Evolutionary conservation across 176 grass and related monocot genomes (phyloP), one percentile per base, ranked within the genome.

Genomic region (Leersia perrieri): DNA sequence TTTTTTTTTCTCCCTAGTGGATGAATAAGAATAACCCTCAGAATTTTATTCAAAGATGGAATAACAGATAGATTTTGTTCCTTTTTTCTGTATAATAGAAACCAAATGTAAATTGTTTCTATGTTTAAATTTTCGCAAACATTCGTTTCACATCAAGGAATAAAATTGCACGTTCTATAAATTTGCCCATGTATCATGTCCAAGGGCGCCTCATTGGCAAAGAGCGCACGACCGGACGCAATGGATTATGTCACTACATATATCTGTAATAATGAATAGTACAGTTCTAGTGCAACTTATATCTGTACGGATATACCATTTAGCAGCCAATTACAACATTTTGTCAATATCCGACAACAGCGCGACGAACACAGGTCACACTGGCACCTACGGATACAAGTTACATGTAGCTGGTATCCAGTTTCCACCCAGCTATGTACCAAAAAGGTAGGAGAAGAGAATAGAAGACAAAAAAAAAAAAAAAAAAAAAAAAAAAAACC

Each of bases 341-440:
- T 77, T 66, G 49, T 72, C 42, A 25, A 32, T 60, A 64, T 18
- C 69, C 14, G 3, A 77, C 71, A 76, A 76, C 65, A 71, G 55
- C 4, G 28, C 18, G 68, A 5, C 5, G 13, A 60, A 14, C 28
- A 77, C 67, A 35, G 13, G 45, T 12, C 28, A 77, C 67, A 35
- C 33, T 33, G n/a, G 29, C 72, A 45, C 33, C 78, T 39, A 31
- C 25, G 11, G 53, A 61, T 73, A 73, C 78, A 73, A 77, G 57
- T 47, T 82, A 82, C 79, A 77, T 11, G 31, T 44, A 82, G 73
- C 72, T 68, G 45, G 66, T 61, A 77, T 27, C 73, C 61, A 2
- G 31, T 57, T 69, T 76, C 76, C 53, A 34, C 73, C 23, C 67
- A 78, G 78, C 77, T 95, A 88, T 89, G 65, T 87, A 88, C 67